These are phyloP conservation scores for Thozetella sp. DNA, from an alignment of 495 filamentous ascomycete genomes.

Conservation along the genomic window DNA sequence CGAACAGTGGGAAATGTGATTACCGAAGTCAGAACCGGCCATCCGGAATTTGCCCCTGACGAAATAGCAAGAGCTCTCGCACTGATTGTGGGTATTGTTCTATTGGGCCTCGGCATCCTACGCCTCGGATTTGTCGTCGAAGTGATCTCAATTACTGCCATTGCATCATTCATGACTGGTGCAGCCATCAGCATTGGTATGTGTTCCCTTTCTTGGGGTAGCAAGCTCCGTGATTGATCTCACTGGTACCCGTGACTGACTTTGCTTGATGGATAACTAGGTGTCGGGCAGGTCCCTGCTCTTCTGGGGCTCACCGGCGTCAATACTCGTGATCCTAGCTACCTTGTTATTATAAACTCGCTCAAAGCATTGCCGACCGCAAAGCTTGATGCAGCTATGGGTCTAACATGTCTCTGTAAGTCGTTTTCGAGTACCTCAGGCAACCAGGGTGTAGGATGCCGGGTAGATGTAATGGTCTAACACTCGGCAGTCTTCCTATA, in stretches of 20 bases:
- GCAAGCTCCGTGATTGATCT: too few relatives aligned
- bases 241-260: too few relatives aligned
- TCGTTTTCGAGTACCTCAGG: too few relatives aligned
- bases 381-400: constrained; percentile 54
- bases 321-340: constrained; percentile 49
- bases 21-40: constrained; percentile 44
- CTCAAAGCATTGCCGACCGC: constrained; percentile 44
- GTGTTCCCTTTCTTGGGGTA: not conserved
- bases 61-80: constrained; percentile 45
- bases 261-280: too few relatives aligned
- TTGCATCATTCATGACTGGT: constrained; percentile 57
- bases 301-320: constrained; percentile 48
- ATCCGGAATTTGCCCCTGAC: constrained; percentile 34
- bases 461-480: not conserved
- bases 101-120: constrained; percentile 48
- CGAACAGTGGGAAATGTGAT: constrained; percentile 71
- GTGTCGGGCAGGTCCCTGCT: constrained; percentile 47
- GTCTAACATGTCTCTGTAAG: constrained; percentile 47
- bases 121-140: constrained; percentile 54
- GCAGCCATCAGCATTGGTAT: constrained; percentile 49
- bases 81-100: constrained; percentile 45
- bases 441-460: too few relatives aligned
- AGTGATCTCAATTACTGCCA: constrained; percentile 52
- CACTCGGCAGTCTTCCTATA: constrained; percentile 35
- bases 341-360: constrained; percentile 54